Conservation (phyloP, 2,329 filamentous ascomycete species). For the Beauveria sp. region DNA sequence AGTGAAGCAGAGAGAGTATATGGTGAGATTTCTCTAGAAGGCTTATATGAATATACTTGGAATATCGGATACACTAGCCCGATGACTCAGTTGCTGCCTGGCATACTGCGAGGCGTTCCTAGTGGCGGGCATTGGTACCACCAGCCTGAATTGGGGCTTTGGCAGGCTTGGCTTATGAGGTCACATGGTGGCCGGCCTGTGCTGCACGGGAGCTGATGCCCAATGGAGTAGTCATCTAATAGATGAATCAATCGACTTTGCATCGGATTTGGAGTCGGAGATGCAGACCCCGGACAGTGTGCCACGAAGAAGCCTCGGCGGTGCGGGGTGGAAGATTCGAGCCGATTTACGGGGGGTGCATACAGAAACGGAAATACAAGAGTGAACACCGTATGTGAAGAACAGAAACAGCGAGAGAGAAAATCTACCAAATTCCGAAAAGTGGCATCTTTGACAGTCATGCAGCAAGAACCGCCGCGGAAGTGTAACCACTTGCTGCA, state of each 20-base stretch:
- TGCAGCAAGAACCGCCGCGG: no score
- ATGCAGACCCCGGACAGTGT: background rate
- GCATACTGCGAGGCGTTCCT: background rate
- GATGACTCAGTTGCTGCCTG: slow-evolving; percentile 8
- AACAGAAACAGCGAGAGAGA: no score
- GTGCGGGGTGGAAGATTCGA: background rate
- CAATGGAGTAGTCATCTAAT: background rate
- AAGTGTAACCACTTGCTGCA: background rate
- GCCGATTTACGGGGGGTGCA: no score
- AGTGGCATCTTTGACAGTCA: no score
- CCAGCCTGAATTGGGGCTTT: background rate
- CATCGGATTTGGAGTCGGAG: background rate
- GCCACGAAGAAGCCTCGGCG: background rate
- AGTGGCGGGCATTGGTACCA: background rate
- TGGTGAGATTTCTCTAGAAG: no score
- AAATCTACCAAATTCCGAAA: no score
- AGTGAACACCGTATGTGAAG: no score
- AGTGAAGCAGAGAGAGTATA: no score
- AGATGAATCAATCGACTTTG: background rate
- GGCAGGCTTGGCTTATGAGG: background rate
- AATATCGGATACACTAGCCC: background rate
- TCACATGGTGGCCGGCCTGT: background rate
- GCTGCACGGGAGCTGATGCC: background rate
- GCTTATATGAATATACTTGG: no score
- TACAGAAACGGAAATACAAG: no score